A percentile compares a stretch with the other conserved stretches of the same genome.
phyloP scores from a whole-genome alignment of 441 rosid species.

The Populus hybrid region DNA sequence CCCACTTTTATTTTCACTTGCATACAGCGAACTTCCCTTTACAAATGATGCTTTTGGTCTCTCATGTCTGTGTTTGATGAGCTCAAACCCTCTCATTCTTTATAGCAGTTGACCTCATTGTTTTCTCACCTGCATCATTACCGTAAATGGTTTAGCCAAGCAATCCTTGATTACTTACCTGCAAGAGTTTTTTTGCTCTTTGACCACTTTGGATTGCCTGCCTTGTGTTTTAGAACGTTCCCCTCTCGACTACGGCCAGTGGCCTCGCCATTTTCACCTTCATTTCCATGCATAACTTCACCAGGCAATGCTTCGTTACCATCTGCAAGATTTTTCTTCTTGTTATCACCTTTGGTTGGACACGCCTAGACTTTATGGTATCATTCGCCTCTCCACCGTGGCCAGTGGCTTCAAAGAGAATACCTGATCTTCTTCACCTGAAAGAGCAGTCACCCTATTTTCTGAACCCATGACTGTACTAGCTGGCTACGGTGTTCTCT shows the following conservation, averaged over 20 bases:
- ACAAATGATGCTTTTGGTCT: too few species aligned
- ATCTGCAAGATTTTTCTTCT: background rate
- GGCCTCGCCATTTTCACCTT: background rate
- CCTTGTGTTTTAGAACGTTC: background rate
- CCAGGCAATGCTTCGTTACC: conserved; percentile 2
- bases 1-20: too few species aligned
- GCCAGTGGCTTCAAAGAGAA: background rate
- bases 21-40: too few species aligned
- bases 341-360: background rate
- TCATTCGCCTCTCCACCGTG: background rate
- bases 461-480: background rate
- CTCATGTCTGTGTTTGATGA: too few species aligned
- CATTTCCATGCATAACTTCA: background rate
- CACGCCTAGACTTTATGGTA: conserved; percentile 1
- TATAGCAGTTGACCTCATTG: background rate
- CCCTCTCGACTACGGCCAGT: background rate
- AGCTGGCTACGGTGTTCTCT: background rate
- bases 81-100: background rate
- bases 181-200: background rate
- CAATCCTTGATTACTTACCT: background rate
- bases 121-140: background rate
- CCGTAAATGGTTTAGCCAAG: background rate
- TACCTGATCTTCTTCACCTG: background rate
- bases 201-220: conserved; percentile 15
- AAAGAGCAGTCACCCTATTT: background rate